phyloP scores from a whole-genome alignment of 1,139 yeast species.

The Suhomyces chickasaworum region DNA sequence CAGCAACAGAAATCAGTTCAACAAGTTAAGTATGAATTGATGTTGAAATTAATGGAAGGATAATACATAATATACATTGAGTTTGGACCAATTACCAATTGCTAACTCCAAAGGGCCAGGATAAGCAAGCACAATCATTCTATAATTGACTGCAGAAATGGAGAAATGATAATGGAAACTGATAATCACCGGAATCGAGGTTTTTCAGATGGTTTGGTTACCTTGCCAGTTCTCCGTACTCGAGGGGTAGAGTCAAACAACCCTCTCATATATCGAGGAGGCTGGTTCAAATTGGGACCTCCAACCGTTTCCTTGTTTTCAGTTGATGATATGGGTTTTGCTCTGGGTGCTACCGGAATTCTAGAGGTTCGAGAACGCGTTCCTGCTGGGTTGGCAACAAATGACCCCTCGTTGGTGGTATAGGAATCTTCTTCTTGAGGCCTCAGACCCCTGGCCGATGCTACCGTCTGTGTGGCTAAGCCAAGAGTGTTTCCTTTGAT shows the following conservation, averaged over 20 bases:
- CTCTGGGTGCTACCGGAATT: slow-evolving; percentile 19
- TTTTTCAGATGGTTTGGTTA: neutral
- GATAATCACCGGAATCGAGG: slow-evolving; percentile 9
- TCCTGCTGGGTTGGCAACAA: slow-evolving; percentile 22
- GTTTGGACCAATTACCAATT: neutral
- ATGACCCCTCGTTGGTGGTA: slow-evolving; percentile 28
- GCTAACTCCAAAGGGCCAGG: neutral
- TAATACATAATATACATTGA: slow-evolving; percentile 7
- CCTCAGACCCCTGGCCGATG: neutral
- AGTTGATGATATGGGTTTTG: neutral
- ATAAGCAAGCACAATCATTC: neutral
- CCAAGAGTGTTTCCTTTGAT: neutral
- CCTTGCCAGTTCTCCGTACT: slow-evolving; percentile 1
- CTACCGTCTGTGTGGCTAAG: neutral
- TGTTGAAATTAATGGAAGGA: slow-evolving; percentile 20
- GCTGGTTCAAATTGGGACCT: slow-evolving; percentile 46
- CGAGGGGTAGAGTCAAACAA: slow-evolving; percentile 31
- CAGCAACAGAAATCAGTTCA: slow-evolving; percentile 48
- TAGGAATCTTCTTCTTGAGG: slow-evolving; percentile 22
- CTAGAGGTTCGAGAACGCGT: slow-evolving; percentile 18
- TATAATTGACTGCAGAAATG: neutral
- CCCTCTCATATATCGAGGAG: slow-evolving; percentile 48
- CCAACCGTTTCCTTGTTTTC: neutral
- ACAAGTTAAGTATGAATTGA: slow-evolving; percentile 46
- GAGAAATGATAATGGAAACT: neutral